Evolutionary conservation across 768 basidiomycete species (phyloP).

Genomic region (Pilatotrama ljubarskyi): DNA sequence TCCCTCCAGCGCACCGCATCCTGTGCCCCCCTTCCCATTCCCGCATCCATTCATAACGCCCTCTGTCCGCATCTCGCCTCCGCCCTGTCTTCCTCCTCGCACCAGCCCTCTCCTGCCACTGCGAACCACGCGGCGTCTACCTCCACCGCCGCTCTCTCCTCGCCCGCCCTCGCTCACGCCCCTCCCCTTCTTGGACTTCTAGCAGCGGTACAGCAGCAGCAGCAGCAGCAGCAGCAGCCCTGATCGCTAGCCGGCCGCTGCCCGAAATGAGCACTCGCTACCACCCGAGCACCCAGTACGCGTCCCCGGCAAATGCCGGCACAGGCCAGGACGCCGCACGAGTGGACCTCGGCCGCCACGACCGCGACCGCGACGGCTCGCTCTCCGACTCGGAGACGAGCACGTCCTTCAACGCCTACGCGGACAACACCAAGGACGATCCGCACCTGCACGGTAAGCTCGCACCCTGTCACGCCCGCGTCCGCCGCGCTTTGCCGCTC

Average conservation of each 20-base stretch:
- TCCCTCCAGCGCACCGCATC: constrained; percentile 1
- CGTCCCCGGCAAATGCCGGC: constrained; percentile 31
- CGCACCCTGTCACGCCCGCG: not conserved
- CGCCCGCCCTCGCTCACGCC: not conserved
- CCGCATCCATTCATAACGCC: constrained; percentile 13
- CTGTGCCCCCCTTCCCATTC: constrained; percentile 1
- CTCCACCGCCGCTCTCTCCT: not conserved
- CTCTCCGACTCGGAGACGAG: constrained; percentile 52
- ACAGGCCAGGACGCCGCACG: constrained; percentile 9
- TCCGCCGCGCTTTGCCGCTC: not conserved
- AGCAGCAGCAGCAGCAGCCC: not conserved
- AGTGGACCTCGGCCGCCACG: constrained; percentile 15
- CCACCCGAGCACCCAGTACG: constrained; percentile 19
- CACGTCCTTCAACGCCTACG: constrained; percentile 17
- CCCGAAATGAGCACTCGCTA: constrained; percentile 27
- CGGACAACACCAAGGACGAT: constrained; percentile 21
- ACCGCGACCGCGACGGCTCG: constrained; percentile 40
- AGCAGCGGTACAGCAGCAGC: not conserved
- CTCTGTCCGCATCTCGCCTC: not conserved
- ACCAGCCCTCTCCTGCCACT: not conserved
- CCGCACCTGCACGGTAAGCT: constrained; percentile 20
- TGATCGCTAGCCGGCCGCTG: not conserved
- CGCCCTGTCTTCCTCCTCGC: constrained; percentile 14
- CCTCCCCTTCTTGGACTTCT: not conserved
- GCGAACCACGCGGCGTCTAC: not conserved